Evolutionary conservation across 805 yeast genomes (phyloP), one percentile per base, ranked within the genome.

Genomic region (Myxozyma kluyveri): DNA sequence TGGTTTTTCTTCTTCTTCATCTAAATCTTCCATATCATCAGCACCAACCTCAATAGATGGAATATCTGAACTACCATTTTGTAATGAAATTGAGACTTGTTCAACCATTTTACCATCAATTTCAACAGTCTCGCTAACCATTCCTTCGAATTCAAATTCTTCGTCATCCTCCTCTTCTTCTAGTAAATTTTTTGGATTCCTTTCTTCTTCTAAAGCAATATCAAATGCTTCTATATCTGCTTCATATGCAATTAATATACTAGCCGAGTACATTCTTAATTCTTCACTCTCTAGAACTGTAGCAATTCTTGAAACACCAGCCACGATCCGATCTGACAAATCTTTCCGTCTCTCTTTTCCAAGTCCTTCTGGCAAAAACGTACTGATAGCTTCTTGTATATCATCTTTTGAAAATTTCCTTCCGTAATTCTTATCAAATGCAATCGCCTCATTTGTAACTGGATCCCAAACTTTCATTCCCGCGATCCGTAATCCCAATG

Each of bases 171-270:
- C 45, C 5, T 49, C 37, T 9, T 42, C 35, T 12, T 19, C 19
- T 7, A 36, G 22, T 7, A 17, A n/a, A 21, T 39, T n/a, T 23
- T 22, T 23, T 3, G 19, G 36, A 9, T 22, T 33, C 9, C 39
- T 19, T 39, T 49, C 54, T 12, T 17, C 37, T 18, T 10, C 17
- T 6, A 49, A 10, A 7, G 49, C 56, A 5, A 17, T 39, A 17
- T 75, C 72, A 83, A 93, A 84, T 45, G 80, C 70, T 0, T 58
- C 54, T 1, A 64, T 38, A 63, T 86, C 91, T 48, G 81, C 83
- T 63, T 93, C 98, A 64, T 76, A 86, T 0, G 85, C 75, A 47
- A 89, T 77, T 14, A 91, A 70, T 4, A 93, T 69, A 44, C 95
- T 85, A 1, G 88, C 82, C 0, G 95, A 84, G 18, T 81, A 70